Evolutionary conservation across 331 rosid species (phyloP), one percentile per base, ranked within the genome.

Genomic region (Saraca asoca): DNA sequence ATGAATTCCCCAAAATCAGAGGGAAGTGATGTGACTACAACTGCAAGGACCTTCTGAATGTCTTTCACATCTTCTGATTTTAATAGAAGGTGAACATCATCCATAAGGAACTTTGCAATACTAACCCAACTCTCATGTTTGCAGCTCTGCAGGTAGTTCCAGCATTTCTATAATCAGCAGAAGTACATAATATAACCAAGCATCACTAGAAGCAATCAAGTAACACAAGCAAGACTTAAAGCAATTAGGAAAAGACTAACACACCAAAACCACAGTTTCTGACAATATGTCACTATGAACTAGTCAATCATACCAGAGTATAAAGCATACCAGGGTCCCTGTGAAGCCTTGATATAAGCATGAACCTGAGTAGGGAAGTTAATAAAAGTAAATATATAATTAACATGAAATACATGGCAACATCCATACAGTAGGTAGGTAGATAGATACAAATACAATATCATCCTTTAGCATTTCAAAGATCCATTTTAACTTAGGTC

Each of bases 271-370:
- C 9, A 14, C 48, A 17, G 37, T 4, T 46, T 19, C 51, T 50
- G 49, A 62, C 53, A 48, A 24, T 45, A 59, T 41, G 16, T 31
- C 19, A 33, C 41, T 68, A 52, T 42, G 31, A 12, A 58, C 33
- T 11, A 15, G 58, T 7, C 43, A 50, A 39, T 44, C 81, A 72
- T 88, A 92, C 96, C 96, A 89, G 81, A 48, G 96, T 89, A 82
- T 87, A 89, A 75, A 92, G 95, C 81, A 85, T 75, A 72, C 91
- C 98, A 44, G 93, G 96, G 79, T 92, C 89, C 72, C 81, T 80
- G 75, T 85, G 91, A 58, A 93, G 96, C 73, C 93, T 85, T 45
- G 93, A 83, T 82, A 92, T 69, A 58, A 89, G 95, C 98, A 92
- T 83, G 85, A 92, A 92, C 84, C 98, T 92, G 85, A 51, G 69